Base-by-base conservation (phyloP, 202 grass and related monocot species). In the Setaria viridis region DNA sequence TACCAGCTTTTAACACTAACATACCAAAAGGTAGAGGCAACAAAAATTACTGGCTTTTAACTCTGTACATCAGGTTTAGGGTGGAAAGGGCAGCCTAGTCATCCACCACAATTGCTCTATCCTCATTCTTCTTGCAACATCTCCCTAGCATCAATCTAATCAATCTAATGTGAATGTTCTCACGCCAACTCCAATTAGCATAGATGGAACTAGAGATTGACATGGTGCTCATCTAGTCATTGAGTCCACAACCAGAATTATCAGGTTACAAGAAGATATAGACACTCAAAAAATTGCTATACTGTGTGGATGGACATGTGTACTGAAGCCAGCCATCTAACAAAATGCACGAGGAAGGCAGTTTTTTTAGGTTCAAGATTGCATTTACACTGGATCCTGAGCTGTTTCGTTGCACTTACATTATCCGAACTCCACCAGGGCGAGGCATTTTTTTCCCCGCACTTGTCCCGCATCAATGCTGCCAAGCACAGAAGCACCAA, bases 21-120 rank as follows among this genome's bases (percentile, higher is more conserved):
- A 21, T 74, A 62, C 16, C 42, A 70, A 79, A 87, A 76, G 19
- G n/a, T 17, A 21, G 9, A 80, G n/a, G 7, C 5, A 55, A 49
- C 53, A 56, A 77, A 84, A 70, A 11, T 91, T 65, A 87, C 70
- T 73, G 14, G 64, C 67, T 84, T 76, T 76, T 71, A 70, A 80
- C 20, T 25, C 53, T 30, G 54, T 48, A 79, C 80, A 51, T 72
- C 65, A 76, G 25, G 53, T 2, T 76, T 47, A 64, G 20, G 69
- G 69, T 80, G 63, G 21, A 75, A 87, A 56, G 45, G 75, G 47
- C 50, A 19, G 45, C 55, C 64, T 84, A 84, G 70, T 87, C 75
- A 90, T 74, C 62, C 70, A 76, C 62, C 85, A 91, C 59, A 45
- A 69, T 84, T 43, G 34, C 49, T 63, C 30, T 33, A 82, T 15